Evolutionary conservation across 352 stramenopile species (phyloP), one percentile per base, ranked within the genome.

Genomic region (Phytophthora pluvialis): DNA sequence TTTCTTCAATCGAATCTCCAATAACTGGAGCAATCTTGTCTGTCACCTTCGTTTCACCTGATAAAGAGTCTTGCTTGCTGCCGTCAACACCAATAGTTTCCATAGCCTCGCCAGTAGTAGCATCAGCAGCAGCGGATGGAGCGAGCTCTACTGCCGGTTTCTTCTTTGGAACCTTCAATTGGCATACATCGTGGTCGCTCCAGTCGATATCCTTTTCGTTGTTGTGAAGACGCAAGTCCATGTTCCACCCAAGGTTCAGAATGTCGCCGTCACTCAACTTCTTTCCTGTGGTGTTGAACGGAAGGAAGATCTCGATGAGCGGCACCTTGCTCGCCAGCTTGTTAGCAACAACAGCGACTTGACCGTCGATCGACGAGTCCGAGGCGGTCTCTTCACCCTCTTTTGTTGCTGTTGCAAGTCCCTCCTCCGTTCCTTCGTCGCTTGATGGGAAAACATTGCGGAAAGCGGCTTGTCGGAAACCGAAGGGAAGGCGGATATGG

Each of bases 251-350:
- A 16, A 93, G 73, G 28, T 75, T 68, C 11, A 93, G 39, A 49
- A 83, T 47, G 21, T 91, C 80, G 7, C 80, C 80, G 16, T 72
- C 60, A 5, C 67, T 63, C 21, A 90, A 49, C 35, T 90, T 76
- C 62, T 91, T 93, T 6, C 77, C 80, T 5, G 83, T 91, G 40
- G 88, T 39, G 53, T 93, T 89, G 52, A 93, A 88, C 3, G 83
- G 83, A 44, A 93, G 47, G 28, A 91, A 75, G 18, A 93, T 65
- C 35, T 90, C 74, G 29, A 93, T 4, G 36, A 73, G 49, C 18
- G 71, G 66, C 31, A 78, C 55, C 8, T 75, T 49, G 11, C 13
- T 39, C 10, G 54, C 26, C 51, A 77, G 3, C 15, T 67, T 54
- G 10, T 52, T 36, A 43, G 48, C 43, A 49, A 61, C 28, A 11